Percentiles rank a stretch among this genome's conserved stretches.
phyloP scores from a whole-genome alignment of 371 early-diverging fungal species.

The Caulochytrium protostelioides region DNA sequence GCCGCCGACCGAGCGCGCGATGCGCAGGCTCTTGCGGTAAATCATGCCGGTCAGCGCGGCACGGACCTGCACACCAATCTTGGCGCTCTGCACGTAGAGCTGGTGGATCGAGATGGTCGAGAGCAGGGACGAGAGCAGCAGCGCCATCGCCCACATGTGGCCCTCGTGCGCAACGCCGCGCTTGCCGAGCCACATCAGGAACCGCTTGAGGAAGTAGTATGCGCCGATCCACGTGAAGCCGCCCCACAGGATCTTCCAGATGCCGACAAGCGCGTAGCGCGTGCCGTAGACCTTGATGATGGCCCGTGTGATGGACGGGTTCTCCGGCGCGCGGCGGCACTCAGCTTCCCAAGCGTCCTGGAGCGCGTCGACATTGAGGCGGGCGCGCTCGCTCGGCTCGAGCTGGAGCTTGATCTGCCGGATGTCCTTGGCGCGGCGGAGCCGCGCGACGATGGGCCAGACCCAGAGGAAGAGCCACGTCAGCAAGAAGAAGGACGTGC shows the following conservation, averaged over 20 bases:
- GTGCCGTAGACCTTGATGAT: conserved; percentile 23
- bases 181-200: conserved; percentile 18
- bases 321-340: too few relatives aligned
- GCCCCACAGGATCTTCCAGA: conserved; percentile 38
- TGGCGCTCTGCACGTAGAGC: background rate
- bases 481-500: conserved; percentile 17
- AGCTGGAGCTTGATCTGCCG: too few relatives aligned
- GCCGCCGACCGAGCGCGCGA: conserved; percentile 29
- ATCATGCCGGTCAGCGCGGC: conserved; percentile 29
- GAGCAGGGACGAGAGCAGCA: background rate
- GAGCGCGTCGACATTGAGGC: too few relatives aligned
- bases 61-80: conserved; percentile 19
- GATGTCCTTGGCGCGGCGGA: too few relatives aligned
- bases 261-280: conserved; percentile 24
- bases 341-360: too few relatives aligned
- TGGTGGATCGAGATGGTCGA: too few relatives aligned
- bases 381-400: too few relatives aligned
- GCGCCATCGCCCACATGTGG: background rate
- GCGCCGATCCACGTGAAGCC: conserved; percentile 33
- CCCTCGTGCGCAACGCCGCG: too few relatives aligned
- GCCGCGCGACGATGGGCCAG: conserved; percentile 16
- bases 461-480: conserved; percentile 32
- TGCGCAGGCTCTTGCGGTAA: conserved; percentile 34
- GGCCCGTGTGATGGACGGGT: conserved; percentile 14
- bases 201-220: conserved; percentile 23